phyloP scores from a whole-genome alignment of 768 basidiomycete species.

The Psilocybe cyanescens region DNA sequence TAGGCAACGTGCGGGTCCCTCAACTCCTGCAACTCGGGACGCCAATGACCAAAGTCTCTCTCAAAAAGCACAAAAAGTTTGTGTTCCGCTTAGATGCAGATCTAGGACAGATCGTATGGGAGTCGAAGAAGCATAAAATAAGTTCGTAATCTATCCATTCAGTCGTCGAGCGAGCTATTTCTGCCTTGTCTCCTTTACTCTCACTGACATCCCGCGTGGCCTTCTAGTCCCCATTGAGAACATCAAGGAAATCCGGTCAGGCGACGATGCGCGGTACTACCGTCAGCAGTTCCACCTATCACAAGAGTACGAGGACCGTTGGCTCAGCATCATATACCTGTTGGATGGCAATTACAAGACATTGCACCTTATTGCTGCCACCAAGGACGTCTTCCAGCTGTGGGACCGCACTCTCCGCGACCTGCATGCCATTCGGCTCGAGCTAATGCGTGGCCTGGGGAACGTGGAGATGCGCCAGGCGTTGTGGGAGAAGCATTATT shows the following conservation, averaged over 20 bases:
- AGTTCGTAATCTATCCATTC: slow-evolving; percentile 48
- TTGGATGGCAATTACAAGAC: slow-evolving; percentile 82
- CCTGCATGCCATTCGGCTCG: slow-evolving; percentile 69
- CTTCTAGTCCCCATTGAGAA: slow-evolving; percentile 80
- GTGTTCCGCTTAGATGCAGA: slow-evolving; percentile 79
- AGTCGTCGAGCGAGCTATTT: slow-evolving; percentile 25
- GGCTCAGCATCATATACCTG: slow-evolving; percentile 89
- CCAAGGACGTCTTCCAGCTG: slow-evolving; percentile 51
- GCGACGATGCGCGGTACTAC: slow-evolving; percentile 74
- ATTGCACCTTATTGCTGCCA: slow-evolving; percentile 80
- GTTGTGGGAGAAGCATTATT: slow-evolving; percentile 85
- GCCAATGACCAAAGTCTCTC: slow-evolving; percentile 83
- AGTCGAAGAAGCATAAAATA: slow-evolving; percentile 70
- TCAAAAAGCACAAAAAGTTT: slow-evolving; percentile 73
- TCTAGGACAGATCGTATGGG: slow-evolving; percentile 80
- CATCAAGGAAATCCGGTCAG: slow-evolving; percentile 88
- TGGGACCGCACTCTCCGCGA: slow-evolving; percentile 69
- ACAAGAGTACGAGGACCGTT: slow-evolving; percentile 70
- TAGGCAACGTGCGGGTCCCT: slow-evolving; percentile 45
- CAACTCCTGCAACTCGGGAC: slow-evolving; percentile 62
- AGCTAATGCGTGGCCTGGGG: slow-evolving; percentile 76
- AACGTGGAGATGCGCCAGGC: slow-evolving; percentile 70
- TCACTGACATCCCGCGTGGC: background rate
- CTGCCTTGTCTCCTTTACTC: slow-evolving; percentile 20
- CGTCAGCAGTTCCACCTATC: slow-evolving; percentile 76